A percentile compares a stretch with the other conserved stretches of the same genome.
Evolutionary conservation across 306 rosid species (phyloP).

Genomic region (Quercus glauca): DNA sequence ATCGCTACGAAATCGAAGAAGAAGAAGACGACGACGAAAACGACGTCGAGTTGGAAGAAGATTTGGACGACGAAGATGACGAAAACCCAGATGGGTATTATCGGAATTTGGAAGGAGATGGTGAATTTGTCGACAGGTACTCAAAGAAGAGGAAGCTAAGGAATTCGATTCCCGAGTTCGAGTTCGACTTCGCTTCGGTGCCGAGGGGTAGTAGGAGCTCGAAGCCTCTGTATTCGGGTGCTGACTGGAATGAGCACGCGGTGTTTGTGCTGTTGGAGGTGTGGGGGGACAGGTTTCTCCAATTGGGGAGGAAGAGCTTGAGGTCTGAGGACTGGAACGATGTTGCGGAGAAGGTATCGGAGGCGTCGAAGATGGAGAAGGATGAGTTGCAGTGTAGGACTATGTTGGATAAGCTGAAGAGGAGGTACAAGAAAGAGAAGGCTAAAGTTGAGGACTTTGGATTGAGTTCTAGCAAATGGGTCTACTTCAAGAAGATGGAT

Average conservation of each 20-base stretch:
- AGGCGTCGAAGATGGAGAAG: constrained; percentile 43
- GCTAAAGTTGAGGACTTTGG: constrained; percentile 52
- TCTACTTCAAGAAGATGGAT: constrained; percentile 72
- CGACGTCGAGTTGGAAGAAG: constrained; percentile 18
- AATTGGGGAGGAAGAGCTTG: constrained; percentile 75
- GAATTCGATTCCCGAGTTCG: constrained; percentile 42
- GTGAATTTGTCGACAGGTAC: constrained; percentile 31
- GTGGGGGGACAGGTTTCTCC: constrained; percentile 78
- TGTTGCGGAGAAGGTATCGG: constrained; percentile 66
- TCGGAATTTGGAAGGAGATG: constrained; percentile 24
- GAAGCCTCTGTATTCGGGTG: constrained; percentile 21
- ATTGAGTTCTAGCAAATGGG: constrained; percentile 53
- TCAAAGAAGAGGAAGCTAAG: constrained; percentile 56
- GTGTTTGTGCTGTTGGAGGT: constrained; percentile 64
- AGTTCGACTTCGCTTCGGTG: constrained; percentile 45
- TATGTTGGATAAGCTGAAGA: constrained; percentile 57
- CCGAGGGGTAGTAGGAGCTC: constrained; percentile 8
- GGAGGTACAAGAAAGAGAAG: constrained; percentile 79
- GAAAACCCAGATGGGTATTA: constrained; percentile 20
- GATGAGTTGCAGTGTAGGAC: constrained; percentile 52
- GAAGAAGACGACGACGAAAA: constrained; percentile 31
- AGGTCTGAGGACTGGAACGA: constrained; percentile 80
- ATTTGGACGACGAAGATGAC: constrained; percentile 7
- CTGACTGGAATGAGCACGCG: constrained; percentile 63
- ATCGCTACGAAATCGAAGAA: constrained; percentile 34